Conservation (phyloP, 371 early-diverging fungal species). For the Capillidium heterosporum region DNA sequence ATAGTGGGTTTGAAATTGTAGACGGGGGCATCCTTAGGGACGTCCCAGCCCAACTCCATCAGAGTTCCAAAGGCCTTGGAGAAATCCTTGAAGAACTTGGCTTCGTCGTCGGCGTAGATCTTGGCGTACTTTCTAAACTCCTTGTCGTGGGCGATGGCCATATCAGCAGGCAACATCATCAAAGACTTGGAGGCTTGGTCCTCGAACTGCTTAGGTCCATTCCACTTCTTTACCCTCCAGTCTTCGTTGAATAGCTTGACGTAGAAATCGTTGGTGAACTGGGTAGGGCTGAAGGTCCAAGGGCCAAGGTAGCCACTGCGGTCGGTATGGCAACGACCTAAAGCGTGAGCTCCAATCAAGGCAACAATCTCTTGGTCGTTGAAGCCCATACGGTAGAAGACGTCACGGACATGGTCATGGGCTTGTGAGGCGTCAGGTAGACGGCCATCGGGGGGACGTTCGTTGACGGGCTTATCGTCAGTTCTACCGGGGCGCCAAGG, state of each 20-base stretch:
- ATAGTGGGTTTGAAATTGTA: no score
- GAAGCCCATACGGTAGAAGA: slow-evolving; percentile 91
- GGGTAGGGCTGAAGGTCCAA: slow-evolving; percentile 75
- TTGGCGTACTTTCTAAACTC: slow-evolving; percentile 60
- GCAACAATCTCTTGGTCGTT: slow-evolving; percentile 92
- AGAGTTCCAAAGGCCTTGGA: slow-evolving; percentile 64
- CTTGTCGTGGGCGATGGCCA: slow-evolving; percentile 42
- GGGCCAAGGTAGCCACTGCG: slow-evolving; percentile 80
- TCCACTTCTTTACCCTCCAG: slow-evolving; percentile 67
- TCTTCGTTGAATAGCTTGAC: slow-evolving; percentile 51
- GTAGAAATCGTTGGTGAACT: slow-evolving; percentile 79
- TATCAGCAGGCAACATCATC: slow-evolving; percentile 74
- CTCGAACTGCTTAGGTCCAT: slow-evolving; percentile 70
- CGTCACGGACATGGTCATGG: slow-evolving; percentile 48
- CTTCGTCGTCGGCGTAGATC: slow-evolving; percentile 62
- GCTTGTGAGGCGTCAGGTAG: slow-evolving; percentile 76
- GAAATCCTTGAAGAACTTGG: slow-evolving; percentile 71
- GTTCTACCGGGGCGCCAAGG: slow-evolving; percentile 78
- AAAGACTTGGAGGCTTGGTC: slow-evolving; percentile 43
- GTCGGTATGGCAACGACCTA: slow-evolving; percentile 86
- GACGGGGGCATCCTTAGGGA: no score
- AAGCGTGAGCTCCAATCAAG: slow-evolving; percentile 79
- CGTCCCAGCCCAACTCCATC: slow-evolving; percentile 62
- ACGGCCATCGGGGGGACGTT: slow-evolving; percentile 74
- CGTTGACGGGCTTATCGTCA: slow-evolving; percentile 24